These are phyloP conservation scores for Trichoderma brevicompactum DNA, from an alignment of 2,329 filamentous ascomycete species.

Conservation along the genomic window DNA sequence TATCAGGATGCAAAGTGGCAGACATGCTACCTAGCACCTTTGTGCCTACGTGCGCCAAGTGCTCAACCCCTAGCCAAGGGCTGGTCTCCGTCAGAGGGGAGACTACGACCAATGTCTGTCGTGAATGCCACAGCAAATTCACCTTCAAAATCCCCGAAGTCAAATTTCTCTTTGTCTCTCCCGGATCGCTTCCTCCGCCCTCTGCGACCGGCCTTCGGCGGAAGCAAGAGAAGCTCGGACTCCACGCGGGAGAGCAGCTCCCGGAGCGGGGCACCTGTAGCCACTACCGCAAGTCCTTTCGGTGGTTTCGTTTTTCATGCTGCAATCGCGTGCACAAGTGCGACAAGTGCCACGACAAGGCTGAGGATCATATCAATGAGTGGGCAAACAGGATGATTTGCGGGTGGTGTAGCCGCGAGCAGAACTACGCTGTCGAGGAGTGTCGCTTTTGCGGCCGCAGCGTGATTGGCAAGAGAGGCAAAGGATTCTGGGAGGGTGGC, in stretches of 20 bases:
- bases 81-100: constrained; percentile 76
- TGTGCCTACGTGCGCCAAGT: constrained; percentile 75
- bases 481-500: constrained; percentile 86
- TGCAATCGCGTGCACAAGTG: constrained; percentile 63
- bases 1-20: constrained; percentile 72
- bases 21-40: constrained; percentile 83
- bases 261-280: constrained; percentile 57
- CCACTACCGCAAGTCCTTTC: constrained; percentile 63
- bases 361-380: constrained; percentile 73
- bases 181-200: constrained; percentile 50
- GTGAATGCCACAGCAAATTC: constrained; percentile 79
- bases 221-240: constrained; percentile 58
- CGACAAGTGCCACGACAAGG: constrained; percentile 75
- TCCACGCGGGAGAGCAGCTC: constrained; percentile 61
- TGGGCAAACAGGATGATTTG: constrained; percentile 86
- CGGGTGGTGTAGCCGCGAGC: constrained; percentile 78
- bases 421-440: constrained; percentile 75
- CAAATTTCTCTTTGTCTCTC: constrained; percentile 74
- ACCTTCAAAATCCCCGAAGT: constrained; percentile 78
- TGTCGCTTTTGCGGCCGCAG: constrained; percentile 74
- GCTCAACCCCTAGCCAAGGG: constrained; percentile 71
- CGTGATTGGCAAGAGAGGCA: constrained; percentile 67
- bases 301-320: constrained; percentile 70
- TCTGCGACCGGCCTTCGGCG: constrained; percentile 49
- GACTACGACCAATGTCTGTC: constrained; percentile 73